phyloP scores from a whole-genome alignment of 2,329 filamentous ascomycete genomes.

The Xylaria sp. region DNA sequence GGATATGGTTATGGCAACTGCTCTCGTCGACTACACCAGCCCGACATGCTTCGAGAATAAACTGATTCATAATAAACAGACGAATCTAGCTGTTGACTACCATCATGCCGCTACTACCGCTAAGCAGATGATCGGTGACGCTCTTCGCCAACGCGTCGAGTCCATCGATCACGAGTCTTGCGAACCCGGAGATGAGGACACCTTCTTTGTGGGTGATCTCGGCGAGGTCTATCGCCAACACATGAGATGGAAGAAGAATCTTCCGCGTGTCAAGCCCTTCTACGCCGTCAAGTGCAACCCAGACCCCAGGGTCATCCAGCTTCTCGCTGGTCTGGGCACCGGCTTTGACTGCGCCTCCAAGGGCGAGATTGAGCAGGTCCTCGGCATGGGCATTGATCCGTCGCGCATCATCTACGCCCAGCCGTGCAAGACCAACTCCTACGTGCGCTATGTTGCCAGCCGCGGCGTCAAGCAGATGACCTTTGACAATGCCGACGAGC shows the following conservation, averaged over 20 bases:
- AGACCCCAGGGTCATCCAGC: constrained; percentile 79
- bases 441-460: constrained; percentile 82
- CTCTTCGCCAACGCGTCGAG: constrained; percentile 79
- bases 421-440: constrained; percentile 99
- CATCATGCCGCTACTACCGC: constrained; percentile 46
- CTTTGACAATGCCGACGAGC: constrained; percentile 96
- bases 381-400: constrained; percentile 76
- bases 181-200: constrained; percentile 89
- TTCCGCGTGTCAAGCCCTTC: constrained; percentile 89
- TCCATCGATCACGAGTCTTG: constrained; percentile 82
- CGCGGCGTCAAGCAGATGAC: constrained; percentile 96
- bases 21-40: constrained; percentile 50
- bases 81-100: constrained; percentile 34
- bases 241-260: constrained; percentile 92
- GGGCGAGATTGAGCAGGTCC: constrained; percentile 88
- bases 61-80: constrained; percentile 35
- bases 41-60: constrained; percentile 47
- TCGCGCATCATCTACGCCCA: constrained; percentile 97
- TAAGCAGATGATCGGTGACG: constrained; percentile 79
- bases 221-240: constrained; percentile 99
- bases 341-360: constrained; percentile 99
- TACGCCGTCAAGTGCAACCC: constrained; percentile 99
- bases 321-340: constrained; percentile 81
- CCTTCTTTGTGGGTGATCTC: constrained; percentile 96
- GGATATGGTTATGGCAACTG: constrained; percentile 64